These are phyloP conservation scores for Boletus tylopilopsis DNA, from an alignment of 768 basidiomycete genomes.

Conservation along the genomic window DNA sequence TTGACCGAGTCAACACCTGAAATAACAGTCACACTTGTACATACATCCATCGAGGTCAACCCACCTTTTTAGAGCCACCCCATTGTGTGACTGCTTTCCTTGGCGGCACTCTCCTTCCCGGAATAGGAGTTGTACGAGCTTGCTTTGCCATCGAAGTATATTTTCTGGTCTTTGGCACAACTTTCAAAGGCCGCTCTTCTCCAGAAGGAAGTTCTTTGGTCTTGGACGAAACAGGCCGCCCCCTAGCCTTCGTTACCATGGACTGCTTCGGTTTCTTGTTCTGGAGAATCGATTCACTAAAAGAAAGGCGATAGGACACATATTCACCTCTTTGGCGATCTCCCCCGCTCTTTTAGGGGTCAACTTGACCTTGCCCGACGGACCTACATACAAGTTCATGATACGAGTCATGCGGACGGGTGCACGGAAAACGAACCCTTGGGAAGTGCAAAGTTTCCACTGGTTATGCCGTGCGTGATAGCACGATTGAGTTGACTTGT, in stretches of 20 bases:
- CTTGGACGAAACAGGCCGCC: background rate
- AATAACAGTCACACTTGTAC: background rate
- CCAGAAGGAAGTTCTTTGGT: background rate
- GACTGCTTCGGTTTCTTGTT: slow-evolving; percentile 12
- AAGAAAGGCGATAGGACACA: background rate
- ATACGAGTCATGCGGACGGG: background rate
- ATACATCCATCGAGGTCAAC: background rate
- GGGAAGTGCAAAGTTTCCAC: slow-evolving; percentile 52
- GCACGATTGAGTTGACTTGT: slow-evolving; percentile 49
- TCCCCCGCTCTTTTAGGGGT: slow-evolving; percentile 11
- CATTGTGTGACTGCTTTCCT: slow-evolving; percentile 3
- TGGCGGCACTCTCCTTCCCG: slow-evolving; percentile 7
- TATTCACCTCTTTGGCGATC: slow-evolving; percentile 15
- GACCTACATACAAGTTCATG: slow-evolving; percentile 9
- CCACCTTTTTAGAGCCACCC: slow-evolving; percentile 9
- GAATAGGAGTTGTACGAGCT: slow-evolving; percentile 8
- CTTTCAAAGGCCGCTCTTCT: slow-evolving; percentile 2
- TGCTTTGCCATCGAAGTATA: slow-evolving; percentile 28
- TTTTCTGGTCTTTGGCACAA: slow-evolving; percentile 9
- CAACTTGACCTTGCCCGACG: slow-evolving; percentile 28
- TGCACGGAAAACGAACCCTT: slow-evolving; percentile 36
- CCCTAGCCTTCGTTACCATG: background rate
- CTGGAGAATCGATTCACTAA: background rate
- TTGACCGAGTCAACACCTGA: slow-evolving; percentile 4
- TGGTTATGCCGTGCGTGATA: slow-evolving; percentile 49